phyloP scores from a whole-genome alignment of 345 rosid species.

The Pseudoturritis turrita region DNA sequence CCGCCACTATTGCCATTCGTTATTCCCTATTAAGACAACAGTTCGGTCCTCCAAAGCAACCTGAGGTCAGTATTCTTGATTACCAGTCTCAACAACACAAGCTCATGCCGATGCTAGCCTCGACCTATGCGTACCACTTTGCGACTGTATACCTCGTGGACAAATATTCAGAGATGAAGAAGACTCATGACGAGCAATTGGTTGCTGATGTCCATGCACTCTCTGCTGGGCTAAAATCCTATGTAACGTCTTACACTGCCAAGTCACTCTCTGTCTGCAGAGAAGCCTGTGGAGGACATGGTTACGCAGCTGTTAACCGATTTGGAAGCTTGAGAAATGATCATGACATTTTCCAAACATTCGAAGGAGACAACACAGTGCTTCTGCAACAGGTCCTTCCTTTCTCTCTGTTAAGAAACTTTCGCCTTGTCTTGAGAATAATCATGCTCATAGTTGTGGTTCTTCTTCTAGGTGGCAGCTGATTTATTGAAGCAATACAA shows the following conservation, averaged over 20 bases:
- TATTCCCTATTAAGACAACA: constrained; percentile 92
- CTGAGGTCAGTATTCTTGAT: constrained; percentile 95
- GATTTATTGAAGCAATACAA: constrained; percentile 86
- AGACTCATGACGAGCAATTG: constrained; percentile 68
- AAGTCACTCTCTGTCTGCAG: constrained; percentile 82
- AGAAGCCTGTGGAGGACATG: constrained; percentile 99
- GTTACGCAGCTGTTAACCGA: constrained; percentile 99
- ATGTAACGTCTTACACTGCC: constrained; percentile 86
- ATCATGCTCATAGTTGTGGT: not conserved
- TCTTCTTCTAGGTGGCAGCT: constrained; percentile 68
- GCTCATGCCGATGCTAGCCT: constrained; percentile 99
- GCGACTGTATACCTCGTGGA: constrained; percentile 73
- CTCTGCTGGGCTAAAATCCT: constrained; percentile 97
- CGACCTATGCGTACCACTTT: constrained; percentile 92
- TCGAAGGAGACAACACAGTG: constrained; percentile 99
- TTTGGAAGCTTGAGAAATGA: constrained; percentile 97
- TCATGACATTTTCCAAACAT: constrained; percentile 95
- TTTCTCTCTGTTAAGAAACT: constrained; percentile 3
- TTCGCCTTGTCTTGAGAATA: not conserved
- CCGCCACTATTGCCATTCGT: constrained; percentile 78
- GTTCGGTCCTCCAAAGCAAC: constrained; percentile 93
- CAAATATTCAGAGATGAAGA: constrained; percentile 79
- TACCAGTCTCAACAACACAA: constrained; percentile 99
- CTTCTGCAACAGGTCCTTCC: constrained; percentile 73
- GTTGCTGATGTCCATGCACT: constrained; percentile 91